These are phyloP conservation scores for Bipolaris victoriae DNA, from an alignment of 2,329 filamentous ascomycete species.

Conservation along the genomic window DNA sequence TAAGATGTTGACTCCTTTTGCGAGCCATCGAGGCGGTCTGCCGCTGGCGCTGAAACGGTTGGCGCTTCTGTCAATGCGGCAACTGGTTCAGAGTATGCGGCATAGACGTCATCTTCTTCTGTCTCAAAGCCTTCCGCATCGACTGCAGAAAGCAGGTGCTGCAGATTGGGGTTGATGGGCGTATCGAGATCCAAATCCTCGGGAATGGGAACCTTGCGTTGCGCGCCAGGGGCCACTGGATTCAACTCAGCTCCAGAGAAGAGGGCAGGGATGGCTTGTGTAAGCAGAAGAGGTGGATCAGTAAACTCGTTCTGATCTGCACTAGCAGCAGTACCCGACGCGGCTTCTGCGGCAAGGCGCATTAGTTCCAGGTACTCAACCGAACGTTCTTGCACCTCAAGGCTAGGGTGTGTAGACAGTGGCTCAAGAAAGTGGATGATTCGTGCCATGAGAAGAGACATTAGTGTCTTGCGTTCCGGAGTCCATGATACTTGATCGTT, in stretches of 20 bases:
- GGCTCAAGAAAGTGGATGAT: conserved; percentile 83
- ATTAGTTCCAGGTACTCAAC: conserved; percentile 92
- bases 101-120: conserved; percentile 54
- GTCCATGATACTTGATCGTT: conserved; percentile 73
- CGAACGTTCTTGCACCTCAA: conserved; percentile 93
- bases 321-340: conserved; percentile 66
- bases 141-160: conserved; percentile 65
- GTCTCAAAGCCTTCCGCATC: conserved; percentile 53
- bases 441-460: conserved; percentile 78
- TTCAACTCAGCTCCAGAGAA: conserved; percentile 90
- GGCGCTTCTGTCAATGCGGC: conserved; percentile 29
- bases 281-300: conserved; percentile 82
- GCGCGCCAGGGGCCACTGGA: conserved; percentile 82
- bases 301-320: conserved; percentile 69
- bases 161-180: conserved; percentile 78
- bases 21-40: conserved; percentile 52
- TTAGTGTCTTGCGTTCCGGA: conserved; percentile 72
- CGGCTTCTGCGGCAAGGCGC: conserved; percentile 83
- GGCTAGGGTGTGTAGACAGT: conserved; percentile 77
- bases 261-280: conserved; percentile 86
- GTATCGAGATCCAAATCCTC: conserved; percentile 77
- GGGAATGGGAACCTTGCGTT: conserved; percentile 83
- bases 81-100: conserved; percentile 54
- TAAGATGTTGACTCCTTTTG: conserved; percentile 50
- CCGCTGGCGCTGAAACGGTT: conserved; percentile 44